Evolutionary conservation across 148 eudicot genomes (phyloP).

Genomic region (Rhododendron ferrugineum): DNA sequence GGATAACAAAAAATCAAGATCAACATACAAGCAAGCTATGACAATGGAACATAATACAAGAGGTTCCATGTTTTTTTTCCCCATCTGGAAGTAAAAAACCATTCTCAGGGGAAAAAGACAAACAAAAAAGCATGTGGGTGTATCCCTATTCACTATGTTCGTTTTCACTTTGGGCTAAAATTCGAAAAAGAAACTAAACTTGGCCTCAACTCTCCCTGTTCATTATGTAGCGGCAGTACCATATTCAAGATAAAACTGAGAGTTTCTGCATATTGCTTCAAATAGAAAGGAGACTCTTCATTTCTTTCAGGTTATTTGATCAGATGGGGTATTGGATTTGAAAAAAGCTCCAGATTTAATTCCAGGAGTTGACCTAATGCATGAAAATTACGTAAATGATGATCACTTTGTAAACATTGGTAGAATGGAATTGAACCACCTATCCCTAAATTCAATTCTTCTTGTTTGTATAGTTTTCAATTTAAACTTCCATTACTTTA

Average conservation of each 20-base stretch:
- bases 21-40: not conserved
- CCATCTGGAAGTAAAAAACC: not conserved
- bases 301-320: not conserved
- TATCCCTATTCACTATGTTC: not conserved
- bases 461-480: not conserved
- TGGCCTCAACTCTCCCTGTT: not conserved
- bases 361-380: not conserved
- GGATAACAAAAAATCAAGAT: constrained; percentile 12
- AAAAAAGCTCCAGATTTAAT: not conserved
- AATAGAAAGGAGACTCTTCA: not conserved
- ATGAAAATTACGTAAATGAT: not conserved
- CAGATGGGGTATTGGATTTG: not conserved
- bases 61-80: not conserved
- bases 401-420: not conserved
- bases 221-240: not conserved
- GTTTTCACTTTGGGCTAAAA: not conserved
- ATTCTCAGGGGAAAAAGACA: not conserved
- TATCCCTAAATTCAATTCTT: not conserved
- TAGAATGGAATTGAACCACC: not conserved
- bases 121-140: not conserved
- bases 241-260: not conserved
- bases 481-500: constrained; percentile 1
- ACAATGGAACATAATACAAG: not conserved
- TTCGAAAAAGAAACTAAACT: not conserved
- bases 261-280: not conserved